Percentiles rank a stretch among this genome's conserved stretches.
Evolutionary conservation across 2,329 filamentous ascomycete genomes (phyloP).

Genomic region (Hypoxylon sp.): DNA sequence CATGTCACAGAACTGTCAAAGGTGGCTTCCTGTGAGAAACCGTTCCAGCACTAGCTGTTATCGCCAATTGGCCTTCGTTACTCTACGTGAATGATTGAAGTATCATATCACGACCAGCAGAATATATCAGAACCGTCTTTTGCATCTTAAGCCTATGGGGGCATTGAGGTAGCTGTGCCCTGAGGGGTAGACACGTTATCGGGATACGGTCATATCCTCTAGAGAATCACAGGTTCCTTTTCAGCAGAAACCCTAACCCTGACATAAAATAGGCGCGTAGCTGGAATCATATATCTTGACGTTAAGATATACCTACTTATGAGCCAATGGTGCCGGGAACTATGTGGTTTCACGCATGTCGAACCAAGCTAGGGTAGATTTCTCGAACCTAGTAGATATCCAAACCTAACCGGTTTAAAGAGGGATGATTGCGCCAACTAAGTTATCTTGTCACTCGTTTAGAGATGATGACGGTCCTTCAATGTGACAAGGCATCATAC

Average conservation of each 20-base stretch:
- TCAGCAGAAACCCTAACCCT: not conserved
- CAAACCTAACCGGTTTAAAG: not conserved
- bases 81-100: not conserved
- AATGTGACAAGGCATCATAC: not conserved
- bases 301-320: not conserved
- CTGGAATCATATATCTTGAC: not conserved
- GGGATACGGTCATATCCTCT: not conserved
- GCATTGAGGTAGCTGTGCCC: not conserved
- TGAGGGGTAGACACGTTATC: not conserved
- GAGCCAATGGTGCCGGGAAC: not conserved
- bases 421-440: not conserved
- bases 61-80: not conserved
- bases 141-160: not conserved
- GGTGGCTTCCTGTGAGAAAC: not conserved
- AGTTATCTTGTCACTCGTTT: not conserved
- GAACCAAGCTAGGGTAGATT: not conserved
- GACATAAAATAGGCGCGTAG: not conserved
- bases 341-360: not conserved
- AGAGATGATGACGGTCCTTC: not conserved
- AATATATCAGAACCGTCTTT: not conserved
- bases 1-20: not conserved
- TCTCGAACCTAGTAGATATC: not conserved
- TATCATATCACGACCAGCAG: not conserved
- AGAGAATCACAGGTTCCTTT: not conserved
- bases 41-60: not conserved